Conservation (phyloP, 805 yeast species). For the Ascoidea asiatica region DNA sequence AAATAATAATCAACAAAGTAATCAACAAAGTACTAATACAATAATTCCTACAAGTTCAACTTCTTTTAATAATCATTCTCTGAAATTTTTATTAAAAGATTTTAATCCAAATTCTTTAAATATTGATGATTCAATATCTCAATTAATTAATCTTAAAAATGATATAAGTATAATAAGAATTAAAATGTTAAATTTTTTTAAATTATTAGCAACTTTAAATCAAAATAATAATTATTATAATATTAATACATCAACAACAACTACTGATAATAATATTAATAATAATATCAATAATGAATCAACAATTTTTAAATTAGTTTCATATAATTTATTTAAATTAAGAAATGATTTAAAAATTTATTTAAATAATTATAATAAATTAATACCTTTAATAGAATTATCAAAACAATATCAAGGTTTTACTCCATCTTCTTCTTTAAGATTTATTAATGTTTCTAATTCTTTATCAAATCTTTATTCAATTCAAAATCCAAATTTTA, state of each 20-base stretch:
- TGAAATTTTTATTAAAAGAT: not conserved
- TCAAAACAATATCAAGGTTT: conserved; percentile 9
- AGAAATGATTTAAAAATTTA: conserved; percentile 4
- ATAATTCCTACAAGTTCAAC: not conserved
- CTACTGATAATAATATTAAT: not conserved
- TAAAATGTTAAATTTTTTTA: not conserved
- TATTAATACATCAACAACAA: too few species aligned
- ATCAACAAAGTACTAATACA: not conserved
- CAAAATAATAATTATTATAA: too few species aligned
- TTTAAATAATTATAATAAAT: conserved; percentile 29
- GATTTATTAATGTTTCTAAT: not conserved
- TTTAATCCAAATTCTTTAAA: not conserved
- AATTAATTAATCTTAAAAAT: too few species aligned
- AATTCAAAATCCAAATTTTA: too few species aligned
- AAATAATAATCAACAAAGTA: not conserved
- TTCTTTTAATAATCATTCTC: not conserved
- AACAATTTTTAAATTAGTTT: conserved; percentile 4
- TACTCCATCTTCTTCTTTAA: not conserved
- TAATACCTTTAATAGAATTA: conserved; percentile 50
- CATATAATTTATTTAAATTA: conserved; percentile 6
- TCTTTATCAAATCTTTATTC: not conserved
- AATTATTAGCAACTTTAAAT: not conserved
- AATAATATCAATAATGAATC: conserved; percentile 1
- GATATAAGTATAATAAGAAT: not conserved
- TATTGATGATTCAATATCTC: not conserved